Conservation (phyloP, 2,329 filamentous ascomycete species). For the Scortechinia acanthostroma region DNA sequence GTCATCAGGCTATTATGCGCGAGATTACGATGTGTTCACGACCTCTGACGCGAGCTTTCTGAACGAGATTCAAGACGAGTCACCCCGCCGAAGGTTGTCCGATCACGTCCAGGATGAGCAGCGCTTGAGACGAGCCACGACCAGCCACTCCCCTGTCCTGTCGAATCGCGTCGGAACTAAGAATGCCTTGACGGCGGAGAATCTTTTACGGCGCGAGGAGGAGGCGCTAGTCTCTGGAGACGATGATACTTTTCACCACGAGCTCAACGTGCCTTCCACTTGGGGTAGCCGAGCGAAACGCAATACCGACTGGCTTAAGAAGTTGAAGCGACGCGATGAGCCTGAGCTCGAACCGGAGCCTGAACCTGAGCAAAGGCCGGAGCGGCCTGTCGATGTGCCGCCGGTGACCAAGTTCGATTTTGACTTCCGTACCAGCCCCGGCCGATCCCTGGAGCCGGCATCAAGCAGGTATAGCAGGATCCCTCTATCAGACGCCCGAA, state of each 20-base stretch:
- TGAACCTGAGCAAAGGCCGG: no score
- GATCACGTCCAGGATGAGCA: background rate
- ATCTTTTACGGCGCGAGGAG: constrained; percentile 22
- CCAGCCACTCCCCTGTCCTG: background rate
- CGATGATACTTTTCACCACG: background rate
- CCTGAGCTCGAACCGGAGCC: no score
- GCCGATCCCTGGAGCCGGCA: no score
- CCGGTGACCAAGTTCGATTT: no score
- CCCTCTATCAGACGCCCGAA: background rate
- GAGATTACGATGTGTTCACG: background rate
- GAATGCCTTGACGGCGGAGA: constrained; percentile 20
- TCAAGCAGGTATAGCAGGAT: background rate
- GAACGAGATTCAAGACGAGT: background rate
- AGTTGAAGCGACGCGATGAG: no score
- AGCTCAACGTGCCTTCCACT: background rate
- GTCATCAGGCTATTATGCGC: no score
- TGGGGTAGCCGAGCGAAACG: background rate
- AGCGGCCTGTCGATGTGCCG: no score
- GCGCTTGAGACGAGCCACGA: background rate
- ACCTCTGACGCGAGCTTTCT: background rate
- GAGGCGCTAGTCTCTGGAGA: constrained; percentile 5
- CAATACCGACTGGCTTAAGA: background rate
- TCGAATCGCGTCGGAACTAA: constrained; percentile 9
- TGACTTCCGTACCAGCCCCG: no score
- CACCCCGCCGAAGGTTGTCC: background rate